Conservation (phyloP, 139 green algal species). For the Ostreobium quekettii region DNA sequence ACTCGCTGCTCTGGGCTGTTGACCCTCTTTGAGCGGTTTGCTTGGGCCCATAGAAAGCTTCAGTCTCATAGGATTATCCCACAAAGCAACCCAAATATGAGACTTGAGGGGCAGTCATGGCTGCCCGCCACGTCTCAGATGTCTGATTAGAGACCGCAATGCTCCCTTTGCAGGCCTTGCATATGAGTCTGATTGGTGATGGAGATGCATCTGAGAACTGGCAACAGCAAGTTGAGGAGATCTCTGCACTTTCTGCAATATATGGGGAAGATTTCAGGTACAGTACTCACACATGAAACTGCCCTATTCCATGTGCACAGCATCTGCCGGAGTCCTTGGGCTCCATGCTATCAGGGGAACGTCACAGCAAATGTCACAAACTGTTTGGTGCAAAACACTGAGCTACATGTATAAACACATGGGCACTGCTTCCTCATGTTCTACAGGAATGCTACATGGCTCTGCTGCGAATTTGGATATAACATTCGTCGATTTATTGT, state of each 20-base stretch:
- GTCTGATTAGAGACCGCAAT: not conserved
- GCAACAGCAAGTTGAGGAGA: slow-evolving; percentile 55
- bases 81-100: slow-evolving; percentile 8
- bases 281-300: no score
- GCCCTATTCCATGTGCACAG: no score
- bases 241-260: slow-evolving; percentile 51
- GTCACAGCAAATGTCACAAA: not conserved
- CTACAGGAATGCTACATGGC: not conserved
- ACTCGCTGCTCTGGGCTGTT: no score
- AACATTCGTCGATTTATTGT: no score
- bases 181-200: not conserved
- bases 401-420: not conserved
- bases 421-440: not conserved
- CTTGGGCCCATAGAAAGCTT: not conserved
- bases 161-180: not conserved
- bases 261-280: slow-evolving; percentile 42
- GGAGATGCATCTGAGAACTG: slow-evolving; percentile 32
- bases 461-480: no score
- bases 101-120: no score
- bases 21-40: not conserved
- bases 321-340: no score
- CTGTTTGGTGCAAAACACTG: not conserved
- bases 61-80: not conserved
- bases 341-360: not conserved
- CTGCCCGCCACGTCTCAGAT: not conserved